Conservation (phyloP, 805 yeast genomes). For the Ogataea glucozyma region DNA sequence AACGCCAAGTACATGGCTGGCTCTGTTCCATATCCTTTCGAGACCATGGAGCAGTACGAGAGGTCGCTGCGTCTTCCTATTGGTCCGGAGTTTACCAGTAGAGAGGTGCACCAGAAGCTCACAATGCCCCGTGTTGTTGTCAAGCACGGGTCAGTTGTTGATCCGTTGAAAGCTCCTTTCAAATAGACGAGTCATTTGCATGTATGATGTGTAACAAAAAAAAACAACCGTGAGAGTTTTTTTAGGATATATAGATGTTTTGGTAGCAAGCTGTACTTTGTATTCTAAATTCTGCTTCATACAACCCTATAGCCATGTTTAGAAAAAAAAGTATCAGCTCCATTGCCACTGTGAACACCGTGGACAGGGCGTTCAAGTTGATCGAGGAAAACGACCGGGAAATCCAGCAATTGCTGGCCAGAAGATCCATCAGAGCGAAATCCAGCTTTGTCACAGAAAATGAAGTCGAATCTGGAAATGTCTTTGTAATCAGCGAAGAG, state of each 20-base stretch:
- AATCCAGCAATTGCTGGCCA: conserved; percentile 5
- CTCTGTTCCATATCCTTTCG: conserved; percentile 94
- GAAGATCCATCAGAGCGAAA: conserved; percentile 12
- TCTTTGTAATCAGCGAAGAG: conserved; percentile 5
- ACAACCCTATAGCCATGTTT: too few species aligned
- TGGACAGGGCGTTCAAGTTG: conserved; percentile 12
- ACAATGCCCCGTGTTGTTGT: conserved; percentile 87
- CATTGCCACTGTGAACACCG: conserved; percentile 14
- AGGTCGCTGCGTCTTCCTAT: conserved; percentile 92
- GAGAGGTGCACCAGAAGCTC: conserved; percentile 80
- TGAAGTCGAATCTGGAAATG: conserved; percentile 6
- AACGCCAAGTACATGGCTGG: conserved; percentile 81
- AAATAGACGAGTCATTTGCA: conserved; percentile 33
- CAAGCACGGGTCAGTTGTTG: conserved; percentile 86
- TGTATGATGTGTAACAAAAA: conserved; percentile 4
- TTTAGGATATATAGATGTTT: neutral
- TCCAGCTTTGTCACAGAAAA: conserved; percentile 18
- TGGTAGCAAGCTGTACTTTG: neutral
- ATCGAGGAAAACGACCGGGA: conserved; percentile 13
- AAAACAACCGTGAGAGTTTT: neutral
- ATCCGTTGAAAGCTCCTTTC: conserved; percentile 88
- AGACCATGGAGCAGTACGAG: conserved; percentile 92
- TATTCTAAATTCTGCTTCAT: too few species aligned
- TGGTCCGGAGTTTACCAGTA: conserved; percentile 95
- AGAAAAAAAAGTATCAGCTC: conserved; percentile 14